phyloP scores from a whole-genome alignment of 2,329 filamentous ascomycete genomes.

The Venturia aucupariae region DNA sequence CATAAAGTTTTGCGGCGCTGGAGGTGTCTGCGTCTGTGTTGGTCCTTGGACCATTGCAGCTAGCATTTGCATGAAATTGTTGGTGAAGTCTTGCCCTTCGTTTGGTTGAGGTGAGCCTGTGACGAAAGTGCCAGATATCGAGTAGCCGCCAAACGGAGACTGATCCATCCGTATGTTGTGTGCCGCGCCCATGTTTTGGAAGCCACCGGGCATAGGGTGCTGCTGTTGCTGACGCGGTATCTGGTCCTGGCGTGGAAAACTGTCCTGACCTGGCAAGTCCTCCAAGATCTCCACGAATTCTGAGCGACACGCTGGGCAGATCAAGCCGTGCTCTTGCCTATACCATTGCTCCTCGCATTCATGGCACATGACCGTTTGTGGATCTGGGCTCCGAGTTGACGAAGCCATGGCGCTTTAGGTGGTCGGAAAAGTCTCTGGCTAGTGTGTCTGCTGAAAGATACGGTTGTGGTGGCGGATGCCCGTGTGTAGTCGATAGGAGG shows the following conservation, averaged over 20 bases:
- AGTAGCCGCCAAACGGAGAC: background rate
- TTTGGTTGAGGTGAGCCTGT: background rate
- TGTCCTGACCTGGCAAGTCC: slow-evolving; percentile 17
- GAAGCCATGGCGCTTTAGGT: background rate
- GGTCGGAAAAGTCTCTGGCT: background rate
- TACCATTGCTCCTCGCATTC: slow-evolving; percentile 75
- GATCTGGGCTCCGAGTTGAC: background rate
- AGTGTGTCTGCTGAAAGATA: background rate
- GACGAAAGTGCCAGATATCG: background rate
- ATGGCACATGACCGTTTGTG: slow-evolving; percentile 75
- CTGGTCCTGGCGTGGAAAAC: slow-evolving; percentile 2
- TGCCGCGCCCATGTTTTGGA: slow-evolving; percentile 17
- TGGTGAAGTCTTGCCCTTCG: slow-evolving; percentile 3
- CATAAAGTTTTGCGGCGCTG: background rate
- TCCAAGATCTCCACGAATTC: slow-evolving; percentile 83
- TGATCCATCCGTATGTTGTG: slow-evolving; percentile 11
- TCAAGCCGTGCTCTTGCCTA: slow-evolving; percentile 55
- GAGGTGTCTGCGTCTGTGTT: background rate
- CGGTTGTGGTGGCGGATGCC: background rate
- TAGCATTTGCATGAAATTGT: slow-evolving; percentile 9
- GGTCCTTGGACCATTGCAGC: slow-evolving; percentile 1
- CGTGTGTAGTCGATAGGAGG: background rate
- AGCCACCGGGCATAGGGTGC: background rate
- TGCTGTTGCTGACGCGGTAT: background rate
- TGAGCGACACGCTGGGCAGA: slow-evolving; percentile 67